Conservation (phyloP, 1,284 basidiomycete species). For the Fomitopsis pinicola region DNA sequence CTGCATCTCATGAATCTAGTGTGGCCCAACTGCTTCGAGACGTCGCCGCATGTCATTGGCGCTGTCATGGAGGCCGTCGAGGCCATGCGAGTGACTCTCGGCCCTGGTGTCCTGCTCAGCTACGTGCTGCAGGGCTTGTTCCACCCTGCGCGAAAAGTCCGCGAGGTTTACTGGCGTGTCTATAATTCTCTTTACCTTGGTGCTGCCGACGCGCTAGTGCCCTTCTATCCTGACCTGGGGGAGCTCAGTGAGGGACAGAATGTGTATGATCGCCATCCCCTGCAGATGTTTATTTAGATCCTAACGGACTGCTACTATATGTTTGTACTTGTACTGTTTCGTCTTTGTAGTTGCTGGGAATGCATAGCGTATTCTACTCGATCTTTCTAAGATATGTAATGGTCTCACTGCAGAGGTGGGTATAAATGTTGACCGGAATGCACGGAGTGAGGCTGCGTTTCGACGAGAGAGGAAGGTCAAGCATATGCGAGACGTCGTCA, state of each 20-base stretch:
- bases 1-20: slow-evolving; percentile 97
- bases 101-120: slow-evolving; percentile 88
- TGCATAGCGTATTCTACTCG: neutral
- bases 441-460: too few species aligned
- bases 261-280: slow-evolving; percentile 79
- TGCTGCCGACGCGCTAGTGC: slow-evolving; percentile 86
- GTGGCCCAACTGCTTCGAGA: slow-evolving; percentile 99
- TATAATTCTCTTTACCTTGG: slow-evolving; percentile 92
- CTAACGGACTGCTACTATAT: slow-evolving; percentile 12
- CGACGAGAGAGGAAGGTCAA: too few species aligned
- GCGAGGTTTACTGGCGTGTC: slow-evolving; percentile 93
- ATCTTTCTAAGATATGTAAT: neutral
- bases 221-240: slow-evolving; percentile 89
- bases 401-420: too few species aligned
- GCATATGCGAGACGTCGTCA: too few species aligned
- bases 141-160: slow-evolving; percentile 94
- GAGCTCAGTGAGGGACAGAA: slow-evolving; percentile 88
- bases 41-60: slow-evolving; percentile 96
- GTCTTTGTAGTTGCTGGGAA: neutral
- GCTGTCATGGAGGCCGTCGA: slow-evolving; percentile 97
- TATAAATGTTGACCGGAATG: neutral
- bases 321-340: neutral
- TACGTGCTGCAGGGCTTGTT: slow-evolving; percentile 92
- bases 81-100: slow-evolving; percentile 93
- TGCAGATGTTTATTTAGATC: slow-evolving; percentile 75